Base-by-base conservation (phyloP, 345 rosid species). In the Luvunga scandens region DNA sequence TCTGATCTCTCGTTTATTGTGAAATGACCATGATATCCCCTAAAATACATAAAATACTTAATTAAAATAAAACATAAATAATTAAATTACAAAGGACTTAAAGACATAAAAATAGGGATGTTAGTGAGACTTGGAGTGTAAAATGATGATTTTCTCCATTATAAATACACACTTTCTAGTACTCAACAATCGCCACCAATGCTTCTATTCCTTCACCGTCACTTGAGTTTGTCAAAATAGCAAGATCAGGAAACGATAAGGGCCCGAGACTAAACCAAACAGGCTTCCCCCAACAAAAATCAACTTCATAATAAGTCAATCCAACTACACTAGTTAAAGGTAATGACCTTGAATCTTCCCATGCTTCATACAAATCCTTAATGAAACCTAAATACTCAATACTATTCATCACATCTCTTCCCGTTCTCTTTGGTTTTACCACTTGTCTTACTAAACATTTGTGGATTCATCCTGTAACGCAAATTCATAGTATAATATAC, bases 251-350 rank as follows among this genome's bases (percentile, higher is more conserved):
- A 1, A 36, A 36, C 9, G 0, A 36, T 36, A 36, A 0, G 39
- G 39, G 39, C 39, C 39, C 39, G 39, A 36, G 0, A 36, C 39
- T 36, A 36, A 36, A 36, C 9, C 87, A 73, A 28, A 63, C 31
- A 13, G 82, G 87, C 55, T 60, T 86, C 60, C 81, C 81, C 85
- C 84, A 78, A 24, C 87, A 81, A 31, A 82, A 80, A 76, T 82
- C 84, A 28, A 71, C 66, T 2, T 80, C 82, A 6, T 79, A 70
- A 7, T 70, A 73, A 33, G 78, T 83, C 33, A 82, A 80, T 38
- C 71, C 71, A 27, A 80, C 76, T 65, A 73, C 71, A 63, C 83
- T 84, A 2, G n/a, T 25, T 14, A 78, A 62, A 45, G 48, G 59
- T 39, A 71, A 59, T 12, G 38, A 28, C 64, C 39, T 48, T 16